phyloP scores from a whole-genome alignment of 768 basidiomycete species.

The Grammothele lineata region DNA sequence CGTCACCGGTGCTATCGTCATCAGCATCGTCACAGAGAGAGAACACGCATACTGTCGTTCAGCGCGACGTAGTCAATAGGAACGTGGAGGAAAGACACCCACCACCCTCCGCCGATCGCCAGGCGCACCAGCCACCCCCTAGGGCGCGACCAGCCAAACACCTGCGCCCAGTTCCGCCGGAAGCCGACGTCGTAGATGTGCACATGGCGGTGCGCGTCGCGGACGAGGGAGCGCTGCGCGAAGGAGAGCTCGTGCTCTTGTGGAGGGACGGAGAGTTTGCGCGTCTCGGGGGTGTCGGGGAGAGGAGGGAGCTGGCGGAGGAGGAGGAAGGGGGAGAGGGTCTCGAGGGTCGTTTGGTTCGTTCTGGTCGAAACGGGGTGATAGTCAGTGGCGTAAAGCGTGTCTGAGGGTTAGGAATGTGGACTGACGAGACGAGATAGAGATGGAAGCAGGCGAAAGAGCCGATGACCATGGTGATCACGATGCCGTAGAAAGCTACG shows the following conservation, averaged over 20 bases:
- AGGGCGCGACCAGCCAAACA: constrained; percentile 53
- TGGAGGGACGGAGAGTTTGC: constrained; percentile 61
- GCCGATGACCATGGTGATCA: constrained; percentile 65
- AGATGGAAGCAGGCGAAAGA: constrained; percentile 74
- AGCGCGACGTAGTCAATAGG: not conserved
- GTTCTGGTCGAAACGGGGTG: too few relatives aligned
- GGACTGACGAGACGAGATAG: constrained; percentile 67
- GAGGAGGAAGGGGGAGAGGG: constrained; percentile 69
- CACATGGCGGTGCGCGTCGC: constrained; percentile 55
- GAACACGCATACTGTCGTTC: not conserved
- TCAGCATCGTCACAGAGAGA: not conserved
- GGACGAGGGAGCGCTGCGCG: constrained; percentile 60
- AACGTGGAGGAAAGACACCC: constrained; percentile 25
- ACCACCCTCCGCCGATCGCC: constrained; percentile 63
- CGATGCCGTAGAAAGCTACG: constrained; percentile 52
- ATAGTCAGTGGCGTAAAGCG: too few relatives aligned
- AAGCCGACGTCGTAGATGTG: constrained; percentile 73
- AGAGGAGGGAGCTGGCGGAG: constrained; percentile 67
- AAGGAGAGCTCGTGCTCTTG: constrained; percentile 67
- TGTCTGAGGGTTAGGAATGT: not conserved
- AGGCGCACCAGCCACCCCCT: constrained; percentile 52
- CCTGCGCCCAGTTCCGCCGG: constrained; percentile 64
- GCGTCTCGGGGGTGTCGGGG: constrained; percentile 35
- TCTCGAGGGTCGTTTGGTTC: constrained; percentile 84
- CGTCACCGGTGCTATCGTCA: constrained; percentile 51